These are phyloP conservation scores for Solanum peruvianum DNA, from an alignment of 257 asterid genomes.

Conservation along the genomic window DNA sequence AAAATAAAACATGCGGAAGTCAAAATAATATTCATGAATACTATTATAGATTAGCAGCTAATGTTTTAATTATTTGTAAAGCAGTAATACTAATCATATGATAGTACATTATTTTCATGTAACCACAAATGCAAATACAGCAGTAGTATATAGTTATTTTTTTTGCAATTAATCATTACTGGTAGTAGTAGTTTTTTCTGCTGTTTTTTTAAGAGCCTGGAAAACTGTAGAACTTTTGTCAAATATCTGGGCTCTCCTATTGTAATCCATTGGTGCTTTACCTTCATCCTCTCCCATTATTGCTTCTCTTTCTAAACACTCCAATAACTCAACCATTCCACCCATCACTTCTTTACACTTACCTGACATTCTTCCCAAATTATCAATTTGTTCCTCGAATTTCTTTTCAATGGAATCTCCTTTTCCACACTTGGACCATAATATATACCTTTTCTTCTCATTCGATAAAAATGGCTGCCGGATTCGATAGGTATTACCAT, in stretches of 20 bases:
- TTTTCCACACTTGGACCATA: conserved; percentile 17
- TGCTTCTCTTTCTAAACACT: conserved; percentile 80
- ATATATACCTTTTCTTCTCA: background rate
- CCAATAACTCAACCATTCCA: conserved; percentile 52
- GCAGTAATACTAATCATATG: background rate
- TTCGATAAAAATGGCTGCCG: background rate
- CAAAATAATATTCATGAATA: too few species aligned
- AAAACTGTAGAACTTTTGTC: conserved; percentile 55
- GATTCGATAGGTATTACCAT: background rate
- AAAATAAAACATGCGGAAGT: background rate
- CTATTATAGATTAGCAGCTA: too few species aligned
- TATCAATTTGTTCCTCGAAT: conserved; percentile 1
- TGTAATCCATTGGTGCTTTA: conserved; percentile 58
- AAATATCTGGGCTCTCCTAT: conserved; percentile 63
- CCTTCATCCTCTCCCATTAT: conserved; percentile 86
- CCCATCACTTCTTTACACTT: conserved; percentile 19
- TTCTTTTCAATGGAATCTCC: conserved; percentile 11
- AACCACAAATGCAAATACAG: background rate
- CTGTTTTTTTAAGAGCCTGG: conserved; percentile 49
- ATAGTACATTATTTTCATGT: too few species aligned
- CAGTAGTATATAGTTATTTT: too few species aligned
- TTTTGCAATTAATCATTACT: background rate
- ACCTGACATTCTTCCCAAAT: conserved; percentile 18
- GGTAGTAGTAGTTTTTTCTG: background rate
- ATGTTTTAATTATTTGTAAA: too few species aligned